Evolutionary conservation across 495 filamentous ascomycete species (phyloP).

Genomic region (Bombardia bombarda): DNA sequence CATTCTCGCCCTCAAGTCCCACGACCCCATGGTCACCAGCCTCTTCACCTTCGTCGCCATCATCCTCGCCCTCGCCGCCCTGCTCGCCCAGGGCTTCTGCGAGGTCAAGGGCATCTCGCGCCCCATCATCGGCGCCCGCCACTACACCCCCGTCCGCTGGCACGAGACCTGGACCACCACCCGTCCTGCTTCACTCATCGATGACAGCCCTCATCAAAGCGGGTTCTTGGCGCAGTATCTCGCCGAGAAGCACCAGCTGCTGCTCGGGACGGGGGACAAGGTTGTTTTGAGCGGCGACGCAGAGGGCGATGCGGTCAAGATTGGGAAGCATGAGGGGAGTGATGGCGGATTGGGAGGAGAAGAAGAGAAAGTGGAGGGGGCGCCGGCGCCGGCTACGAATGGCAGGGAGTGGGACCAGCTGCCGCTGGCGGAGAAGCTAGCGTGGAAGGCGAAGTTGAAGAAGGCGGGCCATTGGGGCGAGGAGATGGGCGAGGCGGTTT

Average conservation of each 20-base stretch:
- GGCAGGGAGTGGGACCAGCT: slow-evolving; percentile 58
- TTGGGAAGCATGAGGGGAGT: slow-evolving; percentile 40
- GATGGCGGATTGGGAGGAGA: too few species aligned
- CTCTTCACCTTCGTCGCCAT: slow-evolving; percentile 43
- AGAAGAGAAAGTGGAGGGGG: slow-evolving; percentile 21
- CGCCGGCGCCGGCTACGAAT: too few species aligned
- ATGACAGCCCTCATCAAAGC: too few species aligned
- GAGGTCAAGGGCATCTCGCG: slow-evolving; percentile 56
- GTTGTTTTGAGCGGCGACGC: slow-evolving; percentile 14
- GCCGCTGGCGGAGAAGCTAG: slow-evolving; percentile 42
- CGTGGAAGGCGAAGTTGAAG: slow-evolving; percentile 62
- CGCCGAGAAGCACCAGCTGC: slow-evolving; percentile 3
- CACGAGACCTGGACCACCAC: slow-evolving; percentile 2
- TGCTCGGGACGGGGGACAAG: background rate
- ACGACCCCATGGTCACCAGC: slow-evolving; percentile 36
- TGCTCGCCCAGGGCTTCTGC: slow-evolving; percentile 57
- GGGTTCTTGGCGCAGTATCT: slow-evolving; percentile 2
- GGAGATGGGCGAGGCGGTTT: slow-evolving; percentile 62
- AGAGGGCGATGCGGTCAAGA: slow-evolving; percentile 18
- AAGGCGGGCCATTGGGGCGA: slow-evolving; percentile 66
- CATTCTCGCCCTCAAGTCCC: slow-evolving; percentile 54
- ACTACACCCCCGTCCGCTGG: slow-evolving; percentile 20
- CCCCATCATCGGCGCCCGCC: slow-evolving; percentile 43
- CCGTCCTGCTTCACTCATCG: background rate
- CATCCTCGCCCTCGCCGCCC: slow-evolving; percentile 45